Evolutionary conservation across 768 basidiomycete genomes (phyloP).

Genomic region (Auricularia auricula-judae): DNA sequence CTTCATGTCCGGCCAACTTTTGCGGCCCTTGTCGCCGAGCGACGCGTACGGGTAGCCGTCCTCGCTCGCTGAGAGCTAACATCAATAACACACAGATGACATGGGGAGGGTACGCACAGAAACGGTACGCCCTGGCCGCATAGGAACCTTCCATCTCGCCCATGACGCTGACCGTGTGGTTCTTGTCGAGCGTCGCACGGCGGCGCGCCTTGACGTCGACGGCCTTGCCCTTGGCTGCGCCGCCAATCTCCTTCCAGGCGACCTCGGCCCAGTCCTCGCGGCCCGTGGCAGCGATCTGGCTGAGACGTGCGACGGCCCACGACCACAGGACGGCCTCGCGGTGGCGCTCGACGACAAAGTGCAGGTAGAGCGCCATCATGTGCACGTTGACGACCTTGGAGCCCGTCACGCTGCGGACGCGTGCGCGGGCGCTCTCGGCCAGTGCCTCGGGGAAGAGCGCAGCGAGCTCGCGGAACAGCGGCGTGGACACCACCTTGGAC

Average conservation of each 20-base stretch:
- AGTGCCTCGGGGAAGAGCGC: neutral
- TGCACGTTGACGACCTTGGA: conserved; percentile 2
- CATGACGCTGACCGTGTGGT: conserved; percentile 16
- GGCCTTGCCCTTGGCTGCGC: neutral
- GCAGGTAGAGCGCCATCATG: conserved; percentile 5
- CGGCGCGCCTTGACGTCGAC: neutral
- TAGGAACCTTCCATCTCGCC: conserved; percentile 9
- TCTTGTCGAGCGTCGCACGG: neutral
- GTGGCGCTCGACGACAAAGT: conserved; percentile 6
- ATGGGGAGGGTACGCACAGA: neutral
- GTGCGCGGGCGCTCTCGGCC: neutral
- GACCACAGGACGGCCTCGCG: conserved; percentile 7
- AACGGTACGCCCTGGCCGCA: neutral
- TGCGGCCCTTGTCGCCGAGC: conserved; percentile 1
- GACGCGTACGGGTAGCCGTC: conserved; percentile 25
- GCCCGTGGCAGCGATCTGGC: neutral
- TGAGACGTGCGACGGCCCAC: conserved; percentile 3
- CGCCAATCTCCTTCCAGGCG: neutral
- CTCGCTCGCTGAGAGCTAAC: conserved; percentile 13
- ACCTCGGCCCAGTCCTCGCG: neutral
- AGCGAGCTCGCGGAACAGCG: conserved; percentile 5
- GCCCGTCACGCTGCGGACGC: neutral
- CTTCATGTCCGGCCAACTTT: neutral
- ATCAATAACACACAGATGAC: neutral
- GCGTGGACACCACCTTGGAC: conserved; percentile 2